Evolutionary conservation across 768 basidiomycete genomes (phyloP).

Genomic region (Tulasnella sp.): DNA sequence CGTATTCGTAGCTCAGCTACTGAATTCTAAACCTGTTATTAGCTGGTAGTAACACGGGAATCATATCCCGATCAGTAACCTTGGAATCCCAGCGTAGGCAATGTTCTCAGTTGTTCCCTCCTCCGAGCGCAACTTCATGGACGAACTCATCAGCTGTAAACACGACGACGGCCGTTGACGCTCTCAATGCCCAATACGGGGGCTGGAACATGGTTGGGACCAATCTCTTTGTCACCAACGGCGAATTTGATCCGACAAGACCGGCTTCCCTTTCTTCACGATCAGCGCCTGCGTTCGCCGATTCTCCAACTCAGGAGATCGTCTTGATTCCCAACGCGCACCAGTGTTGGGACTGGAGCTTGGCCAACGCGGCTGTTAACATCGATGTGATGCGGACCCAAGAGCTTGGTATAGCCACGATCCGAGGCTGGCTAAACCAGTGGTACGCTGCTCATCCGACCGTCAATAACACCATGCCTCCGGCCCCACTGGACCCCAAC

Average conservation of each 20-base stretch:
- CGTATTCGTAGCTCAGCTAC: neutral
- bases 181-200: neutral
- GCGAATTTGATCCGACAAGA: slow-evolving; percentile 8
- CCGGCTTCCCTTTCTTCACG: slow-evolving; percentile 5
- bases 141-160: neutral
- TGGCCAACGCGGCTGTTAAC: neutral
- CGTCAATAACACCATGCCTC: neutral
- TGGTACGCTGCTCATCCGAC: slow-evolving; percentile 2
- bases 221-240: slow-evolving; percentile 6
- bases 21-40: neutral
- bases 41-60: neutral
- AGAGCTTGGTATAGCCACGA: neutral
- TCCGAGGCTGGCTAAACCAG: neutral
- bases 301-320: neutral
- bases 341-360: slow-evolving; percentile 1
- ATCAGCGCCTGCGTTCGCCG: neutral
- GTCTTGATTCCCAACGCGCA: neutral
- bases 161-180: neutral
- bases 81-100: neutral
- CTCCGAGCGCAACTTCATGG: neutral
- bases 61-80: neutral
- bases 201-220: slow-evolving; percentile 10
- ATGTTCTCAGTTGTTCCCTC: neutral
- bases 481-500: neutral
- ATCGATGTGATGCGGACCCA: neutral